Base-by-base conservation (phyloP, 1,139 yeast species). In the Ashbya aceris region DNA sequence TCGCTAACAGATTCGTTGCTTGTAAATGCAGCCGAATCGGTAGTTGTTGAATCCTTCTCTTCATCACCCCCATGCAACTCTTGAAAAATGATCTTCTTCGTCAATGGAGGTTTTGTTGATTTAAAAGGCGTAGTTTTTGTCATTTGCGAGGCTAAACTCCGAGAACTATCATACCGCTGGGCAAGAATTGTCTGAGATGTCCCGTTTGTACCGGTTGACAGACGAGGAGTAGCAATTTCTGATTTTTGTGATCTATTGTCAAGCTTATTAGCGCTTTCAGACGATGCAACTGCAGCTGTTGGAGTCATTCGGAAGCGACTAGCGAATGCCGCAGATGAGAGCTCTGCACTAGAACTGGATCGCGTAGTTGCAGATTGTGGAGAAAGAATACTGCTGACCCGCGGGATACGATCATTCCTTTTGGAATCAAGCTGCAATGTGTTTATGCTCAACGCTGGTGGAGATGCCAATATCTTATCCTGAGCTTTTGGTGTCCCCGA, bases 271-370 rank as follows among this genome's bases (percentile, higher is more conserved):
- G 31, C 31, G 13, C 13, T 29, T n/a, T 11, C 31, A 29, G 39
- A 13, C 11, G 35, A 13, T 14, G 30, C 29, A 3, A 20, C 8
- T 10, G n/a, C 13, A 23, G 37, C 13, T 8, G 13, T 12, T 8
- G 39, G 30, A 6, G 41, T 39, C 39, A 32, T 41, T 27, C 31
- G 29, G 20, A 41, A 28, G 12, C 44, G 33, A 17, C 26, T 33
- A 7, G 14, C 28, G 6, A 34, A 17, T 8, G 41, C 38, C 8
- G 39, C 39, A 20, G 23, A 23, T 27, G 41, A 38, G 28, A 41
- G 35, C 9, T 41, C 44, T 23, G 37, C 38, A 33, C 44, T 39
- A 9, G 27, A 20, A 9, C 44, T 27, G 12, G 41, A 27, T 12
- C 42, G 30, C 7, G 36, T 9, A 14, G 36, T 30, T 7, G 40